These are phyloP conservation scores for Solanum clarkiae DNA, from an alignment of 257 asterid species.

Conservation along the genomic window DNA sequence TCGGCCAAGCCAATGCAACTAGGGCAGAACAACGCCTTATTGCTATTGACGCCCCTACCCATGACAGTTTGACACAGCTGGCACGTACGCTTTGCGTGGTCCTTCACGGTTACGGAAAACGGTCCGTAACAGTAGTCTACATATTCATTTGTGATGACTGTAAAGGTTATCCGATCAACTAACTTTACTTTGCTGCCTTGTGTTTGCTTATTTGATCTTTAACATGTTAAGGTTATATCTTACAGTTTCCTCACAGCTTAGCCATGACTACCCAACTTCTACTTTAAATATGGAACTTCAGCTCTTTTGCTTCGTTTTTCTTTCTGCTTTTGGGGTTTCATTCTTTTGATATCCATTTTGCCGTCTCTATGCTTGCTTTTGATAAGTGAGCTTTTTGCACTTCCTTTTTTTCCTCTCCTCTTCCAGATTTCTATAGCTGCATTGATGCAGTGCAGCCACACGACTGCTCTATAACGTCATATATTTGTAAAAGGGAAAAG, in stretches of 20 bases:
- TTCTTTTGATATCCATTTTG: background rate
- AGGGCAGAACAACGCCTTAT: too few species aligned
- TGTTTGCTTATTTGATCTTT: background rate
- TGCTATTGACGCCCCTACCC: too few species aligned
- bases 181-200: background rate
- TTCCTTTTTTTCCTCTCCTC: background rate
- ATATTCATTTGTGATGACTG: background rate
- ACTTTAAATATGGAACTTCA: background rate
- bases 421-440: background rate
- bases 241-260: background rate
- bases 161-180: background rate
- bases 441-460: background rate
- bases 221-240: background rate
- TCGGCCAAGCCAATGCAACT: too few species aligned
- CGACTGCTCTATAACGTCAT: background rate
- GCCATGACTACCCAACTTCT: background rate
- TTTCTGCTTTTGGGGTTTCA: background rate
- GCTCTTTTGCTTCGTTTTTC: background rate
- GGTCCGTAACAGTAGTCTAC: too few species aligned
- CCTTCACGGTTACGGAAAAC: too few species aligned
- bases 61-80: too few species aligned
- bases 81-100: too few species aligned
- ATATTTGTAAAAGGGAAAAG: background rate
- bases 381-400: background rate
- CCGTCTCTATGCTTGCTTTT: background rate